Evolutionary conservation across 1,284 basidiomycete species (phyloP).

Genomic region (Papiliotrema fonsecae): DNA sequence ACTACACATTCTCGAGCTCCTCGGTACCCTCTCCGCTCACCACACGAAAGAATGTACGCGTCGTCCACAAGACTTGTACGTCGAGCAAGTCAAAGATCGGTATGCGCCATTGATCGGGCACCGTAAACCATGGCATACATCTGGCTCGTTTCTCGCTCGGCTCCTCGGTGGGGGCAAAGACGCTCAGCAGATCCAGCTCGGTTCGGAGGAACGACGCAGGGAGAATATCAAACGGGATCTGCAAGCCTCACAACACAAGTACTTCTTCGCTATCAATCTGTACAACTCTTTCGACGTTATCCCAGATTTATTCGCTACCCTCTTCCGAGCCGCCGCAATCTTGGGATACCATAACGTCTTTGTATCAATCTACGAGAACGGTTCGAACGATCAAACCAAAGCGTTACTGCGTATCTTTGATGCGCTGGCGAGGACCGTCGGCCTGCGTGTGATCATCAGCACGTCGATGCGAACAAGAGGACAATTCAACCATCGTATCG

Average conservation of each 20-base stretch:
- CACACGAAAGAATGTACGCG: slow-evolving; percentile 87
- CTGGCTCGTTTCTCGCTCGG: slow-evolving; percentile 60
- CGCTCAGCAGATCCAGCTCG: slow-evolving; percentile 45
- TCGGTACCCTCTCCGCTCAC: slow-evolving; percentile 78
- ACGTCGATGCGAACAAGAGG: slow-evolving; percentile 85
- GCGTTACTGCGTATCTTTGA: slow-evolving; percentile 88
- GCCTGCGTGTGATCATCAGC: slow-evolving; percentile 83
- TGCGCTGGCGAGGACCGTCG: slow-evolving; percentile 77
- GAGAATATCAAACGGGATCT: slow-evolving; percentile 48
- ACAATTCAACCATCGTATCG: slow-evolving; percentile 96
- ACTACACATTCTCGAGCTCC: slow-evolving; percentile 72
- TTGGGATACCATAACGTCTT: slow-evolving; percentile 94
- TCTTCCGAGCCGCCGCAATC: slow-evolving; percentile 82
- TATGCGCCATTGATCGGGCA: slow-evolving; percentile 78
- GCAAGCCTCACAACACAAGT: slow-evolving; percentile 70
- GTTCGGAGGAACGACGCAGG: slow-evolving; percentile 51
- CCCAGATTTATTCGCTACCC: slow-evolving; percentile 90
- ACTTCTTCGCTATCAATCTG: slow-evolving; percentile 96
- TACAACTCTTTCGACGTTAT: slow-evolving; percentile 98
- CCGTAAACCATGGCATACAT: slow-evolving; percentile 54
- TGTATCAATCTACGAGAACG: slow-evolving; percentile 97
- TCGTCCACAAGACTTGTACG: slow-evolving; percentile 72
- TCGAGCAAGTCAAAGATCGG: slow-evolving; percentile 74
- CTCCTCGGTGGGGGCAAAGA: slow-evolving; percentile 37
- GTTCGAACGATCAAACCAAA: slow-evolving; percentile 92